A percentile compares a stretch with the other conserved stretches of the same genome.
Evolutionary conservation across 352 stramenopile genomes (phyloP).

Genomic region (Globisporangium perplexum): DNA sequence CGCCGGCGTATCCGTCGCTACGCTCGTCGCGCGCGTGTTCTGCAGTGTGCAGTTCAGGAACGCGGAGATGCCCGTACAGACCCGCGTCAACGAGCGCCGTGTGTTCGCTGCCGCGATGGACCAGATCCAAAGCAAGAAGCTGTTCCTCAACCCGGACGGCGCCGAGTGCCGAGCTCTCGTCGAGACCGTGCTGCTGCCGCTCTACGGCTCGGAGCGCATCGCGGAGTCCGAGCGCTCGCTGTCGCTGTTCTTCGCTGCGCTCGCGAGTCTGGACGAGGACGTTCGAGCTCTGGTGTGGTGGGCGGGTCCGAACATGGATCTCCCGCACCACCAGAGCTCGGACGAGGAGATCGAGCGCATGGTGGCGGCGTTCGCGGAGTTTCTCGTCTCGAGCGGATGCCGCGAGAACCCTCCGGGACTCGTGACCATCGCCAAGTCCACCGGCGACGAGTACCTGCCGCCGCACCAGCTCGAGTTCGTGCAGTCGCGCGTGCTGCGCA

Average conservation of each 20-base stretch:
- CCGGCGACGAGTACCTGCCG: constrained; percentile 65
- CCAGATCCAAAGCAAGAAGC: constrained; percentile 17
- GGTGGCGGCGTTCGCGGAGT: constrained; percentile 26
- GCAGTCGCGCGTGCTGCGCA: constrained; percentile 32
- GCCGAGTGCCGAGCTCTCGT: constrained; percentile 4
- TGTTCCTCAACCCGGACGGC: constrained; percentile 5
- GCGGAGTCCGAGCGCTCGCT: constrained; percentile 14
- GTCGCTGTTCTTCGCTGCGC: constrained; percentile 14
- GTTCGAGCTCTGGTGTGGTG: constrained; percentile 32
- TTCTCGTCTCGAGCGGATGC: constrained; percentile 19
- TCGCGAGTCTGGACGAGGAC: constrained; percentile 19
- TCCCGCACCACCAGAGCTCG: constrained; percentile 61
- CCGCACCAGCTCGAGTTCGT: constrained; percentile 51
- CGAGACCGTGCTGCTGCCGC: constrained; percentile 3
- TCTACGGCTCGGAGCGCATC: constrained; percentile 20
- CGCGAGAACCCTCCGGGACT: constrained; percentile 39
- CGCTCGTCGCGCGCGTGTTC: constrained; percentile 34
- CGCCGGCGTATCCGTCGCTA: constrained; percentile 16
- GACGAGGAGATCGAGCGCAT: constrained; percentile 45
- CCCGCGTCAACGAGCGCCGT: constrained; percentile 20
- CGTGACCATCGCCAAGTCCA: constrained; percentile 83
- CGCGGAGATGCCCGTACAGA: constrained; percentile 14
- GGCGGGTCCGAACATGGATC: constrained; percentile 50
- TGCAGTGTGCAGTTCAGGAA: constrained; percentile 30
- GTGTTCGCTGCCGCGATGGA: constrained; percentile 34